A percentile compares a stretch with the other conserved stretches of the same genome.
phyloP scores from a whole-genome alignment of 2,329 filamentous ascomycete species.

The Podosphaera xanthii region DNA sequence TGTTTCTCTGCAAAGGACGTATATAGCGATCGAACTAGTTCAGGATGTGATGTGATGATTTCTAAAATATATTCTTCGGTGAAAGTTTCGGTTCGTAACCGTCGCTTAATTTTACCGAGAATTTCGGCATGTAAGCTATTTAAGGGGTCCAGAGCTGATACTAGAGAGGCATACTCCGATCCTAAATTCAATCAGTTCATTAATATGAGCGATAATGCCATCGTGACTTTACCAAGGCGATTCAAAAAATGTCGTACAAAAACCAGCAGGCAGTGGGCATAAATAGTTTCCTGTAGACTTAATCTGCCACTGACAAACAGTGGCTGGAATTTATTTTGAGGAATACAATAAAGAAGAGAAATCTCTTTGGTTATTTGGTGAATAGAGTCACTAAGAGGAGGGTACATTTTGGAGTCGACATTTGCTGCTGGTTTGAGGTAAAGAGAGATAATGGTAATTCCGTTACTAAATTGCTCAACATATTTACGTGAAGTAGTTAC shows the following conservation, averaged over 20 bases:
- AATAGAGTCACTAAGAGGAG: conserved; percentile 80
- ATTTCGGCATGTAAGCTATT: conserved; percentile 68
- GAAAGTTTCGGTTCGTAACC: conserved; percentile 87
- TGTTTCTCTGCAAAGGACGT: conserved; percentile 80
- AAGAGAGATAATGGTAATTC: conserved; percentile 88
- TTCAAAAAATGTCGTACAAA: conserved; percentile 98
- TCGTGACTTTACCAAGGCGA: conserved; percentile 36
- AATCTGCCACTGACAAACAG: conserved; percentile 71
- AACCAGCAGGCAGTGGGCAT: conserved; percentile 92
- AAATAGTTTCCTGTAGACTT: conserved; percentile 89
- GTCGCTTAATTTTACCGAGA: conserved; percentile 82
- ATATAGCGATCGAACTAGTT: conserved; percentile 70
- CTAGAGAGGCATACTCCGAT: conserved; percentile 74
- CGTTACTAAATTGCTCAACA: conserved; percentile 96
- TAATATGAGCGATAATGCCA: not conserved
- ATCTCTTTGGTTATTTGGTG: conserved; percentile 99
- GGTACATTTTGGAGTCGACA: conserved; percentile 33
- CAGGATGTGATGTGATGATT: conserved; percentile 80
- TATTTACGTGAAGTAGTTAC: conserved; percentile 93
- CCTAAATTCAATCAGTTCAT: conserved; percentile 14
- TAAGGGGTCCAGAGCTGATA: conserved; percentile 53
- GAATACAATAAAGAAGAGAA: conserved; percentile 89
- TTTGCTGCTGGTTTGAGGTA: conserved; percentile 59
- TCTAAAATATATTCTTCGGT: conserved; percentile 95
- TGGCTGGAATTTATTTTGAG: conserved; percentile 84